phyloP scores from a whole-genome alignment of 441 rosid species.

The Eruca vesicaria region DNA sequence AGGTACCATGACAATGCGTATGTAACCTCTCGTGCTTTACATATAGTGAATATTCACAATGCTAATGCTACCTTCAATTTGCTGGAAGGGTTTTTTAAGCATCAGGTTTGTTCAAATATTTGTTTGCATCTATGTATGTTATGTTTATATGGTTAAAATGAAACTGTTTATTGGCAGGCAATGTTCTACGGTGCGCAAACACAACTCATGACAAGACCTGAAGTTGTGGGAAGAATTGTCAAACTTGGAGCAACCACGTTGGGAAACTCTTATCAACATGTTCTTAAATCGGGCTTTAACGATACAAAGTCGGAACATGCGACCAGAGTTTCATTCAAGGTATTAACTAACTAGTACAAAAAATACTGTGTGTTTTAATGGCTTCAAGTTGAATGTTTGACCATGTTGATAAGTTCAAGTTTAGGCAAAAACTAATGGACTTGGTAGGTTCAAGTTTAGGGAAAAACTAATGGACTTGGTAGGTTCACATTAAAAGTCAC shows the following conservation, averaged over 20 bases:
- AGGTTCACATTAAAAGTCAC: too few species aligned
- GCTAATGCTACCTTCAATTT: conserved; percentile 55
- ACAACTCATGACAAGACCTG: conserved; percentile 46
- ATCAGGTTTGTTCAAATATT: conserved; percentile 47
- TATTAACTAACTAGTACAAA: too few species aligned
- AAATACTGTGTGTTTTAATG: too few species aligned
- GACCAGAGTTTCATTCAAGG: conserved; percentile 84
- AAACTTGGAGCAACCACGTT: conserved; percentile 46
- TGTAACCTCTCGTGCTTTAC: conserved; percentile 75
- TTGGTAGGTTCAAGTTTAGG: too few species aligned
- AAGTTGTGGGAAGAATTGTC: conserved; percentile 51
- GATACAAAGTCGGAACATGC: conserved; percentile 53
- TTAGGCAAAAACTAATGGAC: too few species aligned
- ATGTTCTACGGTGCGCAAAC: conserved; percentile 60
- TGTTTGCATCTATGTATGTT: neutral
- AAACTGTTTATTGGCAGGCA: conserved; percentile 38
- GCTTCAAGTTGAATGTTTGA: too few species aligned
- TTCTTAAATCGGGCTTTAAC: conserved; percentile 55
- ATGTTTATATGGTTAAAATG: neutral
- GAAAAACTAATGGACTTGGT: too few species aligned
- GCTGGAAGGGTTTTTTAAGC: conserved; percentile 62
- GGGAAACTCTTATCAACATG: conserved; percentile 48
- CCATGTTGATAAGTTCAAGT: too few species aligned
- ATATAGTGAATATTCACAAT: conserved; percentile 55
- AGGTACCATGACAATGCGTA: conserved; percentile 86